Conservation (phyloP, 2,329 filamentous ascomycete species). For the Sphaceloma murrayae region DNA sequence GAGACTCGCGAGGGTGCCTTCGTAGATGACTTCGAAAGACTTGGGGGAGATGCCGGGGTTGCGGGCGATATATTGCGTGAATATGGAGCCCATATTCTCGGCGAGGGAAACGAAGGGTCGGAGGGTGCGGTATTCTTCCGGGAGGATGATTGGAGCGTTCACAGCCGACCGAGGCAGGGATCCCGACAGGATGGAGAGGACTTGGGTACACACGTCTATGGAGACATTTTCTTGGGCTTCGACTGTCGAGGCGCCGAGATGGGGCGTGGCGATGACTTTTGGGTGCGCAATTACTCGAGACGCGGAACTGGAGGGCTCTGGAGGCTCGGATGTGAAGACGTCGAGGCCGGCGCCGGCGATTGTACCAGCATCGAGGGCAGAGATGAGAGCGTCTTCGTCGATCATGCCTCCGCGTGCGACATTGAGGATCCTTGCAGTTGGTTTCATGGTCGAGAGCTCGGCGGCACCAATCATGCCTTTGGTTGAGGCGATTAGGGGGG, state of each 20-base stretch:
- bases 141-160: slow-evolving; percentile 71
- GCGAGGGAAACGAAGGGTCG: slow-evolving; percentile 67
- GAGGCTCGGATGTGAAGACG: slow-evolving; percentile 69
- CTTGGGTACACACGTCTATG: slow-evolving; percentile 72
- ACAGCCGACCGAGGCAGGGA: slow-evolving; percentile 67
- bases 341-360: slow-evolving; percentile 72
- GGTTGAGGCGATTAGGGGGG: slow-evolving; percentile 67
- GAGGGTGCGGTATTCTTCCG: slow-evolving; percentile 68
- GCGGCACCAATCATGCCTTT: slow-evolving; percentile 59
- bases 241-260: slow-evolving; percentile 68
- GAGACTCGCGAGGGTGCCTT: slow-evolving; percentile 61
- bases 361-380: slow-evolving; percentile 58
- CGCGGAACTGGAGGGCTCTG: slow-evolving; percentile 49
- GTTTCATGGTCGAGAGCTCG: slow-evolving; percentile 63
- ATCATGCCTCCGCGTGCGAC: slow-evolving; percentile 73
- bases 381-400: slow-evolving; percentile 63
- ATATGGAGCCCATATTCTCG: slow-evolving; percentile 69
- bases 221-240: slow-evolving; percentile 81
- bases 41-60: slow-evolving; percentile 40
- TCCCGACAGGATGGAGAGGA: slow-evolving; percentile 61
- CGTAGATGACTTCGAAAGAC: slow-evolving; percentile 67
- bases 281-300: slow-evolving; percentile 56
- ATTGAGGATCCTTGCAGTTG: slow-evolving; percentile 63
- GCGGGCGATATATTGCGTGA: slow-evolving; percentile 61
- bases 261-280: slow-evolving; percentile 67